Conservation (phyloP, 805 yeast species). For the Yamadazyma sp. region DNA sequence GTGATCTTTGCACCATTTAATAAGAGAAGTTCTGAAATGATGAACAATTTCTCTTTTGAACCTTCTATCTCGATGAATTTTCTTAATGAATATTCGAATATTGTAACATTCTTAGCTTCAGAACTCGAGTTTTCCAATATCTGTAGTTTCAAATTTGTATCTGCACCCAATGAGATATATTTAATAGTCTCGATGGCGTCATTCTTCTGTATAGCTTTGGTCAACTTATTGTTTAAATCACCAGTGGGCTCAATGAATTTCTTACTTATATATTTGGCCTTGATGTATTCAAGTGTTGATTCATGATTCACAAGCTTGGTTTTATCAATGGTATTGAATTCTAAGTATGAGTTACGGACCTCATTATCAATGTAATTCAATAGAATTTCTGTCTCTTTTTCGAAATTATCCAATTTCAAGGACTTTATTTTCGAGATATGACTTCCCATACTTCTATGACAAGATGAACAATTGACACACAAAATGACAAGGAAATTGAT, state of each 20-base stretch:
- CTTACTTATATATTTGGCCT: slow-evolving; percentile 60
- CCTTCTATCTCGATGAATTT: slow-evolving; percentile 32
- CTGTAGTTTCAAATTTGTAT: slow-evolving; percentile 40
- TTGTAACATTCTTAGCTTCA: slow-evolving; percentile 21
- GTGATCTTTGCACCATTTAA: slow-evolving; percentile 56
- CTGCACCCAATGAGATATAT: slow-evolving; percentile 47
- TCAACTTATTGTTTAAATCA: slow-evolving; percentile 33
- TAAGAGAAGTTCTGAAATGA: slow-evolving; percentile 55
- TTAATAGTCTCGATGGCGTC: slow-evolving; percentile 43
- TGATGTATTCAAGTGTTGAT: slow-evolving; percentile 57
- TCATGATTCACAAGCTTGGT: slow-evolving; percentile 28
- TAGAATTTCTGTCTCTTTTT: slow-evolving; percentile 56
- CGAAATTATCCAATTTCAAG: slow-evolving; percentile 67
- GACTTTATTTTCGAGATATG: slow-evolving; percentile 78
- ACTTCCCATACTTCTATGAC: slow-evolving; percentile 84
- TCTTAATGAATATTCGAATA: slow-evolving; percentile 52
- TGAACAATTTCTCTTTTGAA: slow-evolving; percentile 23
- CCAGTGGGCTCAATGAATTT: slow-evolving; percentile 34
- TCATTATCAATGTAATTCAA: slow-evolving; percentile 53
- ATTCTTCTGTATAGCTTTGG: slow-evolving; percentile 53
- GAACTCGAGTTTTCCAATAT: slow-evolving; percentile 16
- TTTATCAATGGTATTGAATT: slow-evolving; percentile 26
- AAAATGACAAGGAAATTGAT: slow-evolving; percentile 66
- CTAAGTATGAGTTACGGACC: slow-evolving; percentile 59
- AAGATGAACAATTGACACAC: slow-evolving; percentile 84